These are phyloP conservation scores for Apiotrichum brassicae DNA, from an alignment of 1,284 basidiomycete genomes.

Conservation along the genomic window DNA sequence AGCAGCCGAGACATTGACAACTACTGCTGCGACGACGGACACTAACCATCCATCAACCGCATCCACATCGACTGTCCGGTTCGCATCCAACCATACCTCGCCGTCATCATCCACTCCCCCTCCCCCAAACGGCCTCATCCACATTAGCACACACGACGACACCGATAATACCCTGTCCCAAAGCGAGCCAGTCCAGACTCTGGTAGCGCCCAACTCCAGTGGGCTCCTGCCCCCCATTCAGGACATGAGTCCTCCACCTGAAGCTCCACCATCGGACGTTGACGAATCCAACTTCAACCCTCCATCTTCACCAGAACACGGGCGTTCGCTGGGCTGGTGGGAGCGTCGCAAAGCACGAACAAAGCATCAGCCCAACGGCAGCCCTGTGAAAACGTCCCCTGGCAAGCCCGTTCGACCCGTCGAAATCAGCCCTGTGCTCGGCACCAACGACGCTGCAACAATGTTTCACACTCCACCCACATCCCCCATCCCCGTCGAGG, in stretches of 20 bases:
- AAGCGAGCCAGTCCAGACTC: no score
- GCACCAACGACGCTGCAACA: background rate
- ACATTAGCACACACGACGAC: no score
- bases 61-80: background rate
- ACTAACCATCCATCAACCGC: no score
- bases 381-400: background rate
- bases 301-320: background rate
- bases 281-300: background rate
- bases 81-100: background rate
- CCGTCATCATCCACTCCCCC: background rate
- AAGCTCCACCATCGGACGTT: background rate
- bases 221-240: constrained; percentile 12
- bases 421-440: background rate
- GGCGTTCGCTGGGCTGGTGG: constrained; percentile 9
- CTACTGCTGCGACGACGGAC: no score
- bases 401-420: background rate
- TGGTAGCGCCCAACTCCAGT: constrained; percentile 12
- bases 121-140: background rate
- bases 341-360: constrained; percentile 9
- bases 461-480: constrained; percentile 1
- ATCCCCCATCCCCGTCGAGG: constrained; percentile 7
- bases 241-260: background rate
- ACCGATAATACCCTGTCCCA: no score
- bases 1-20: background rate
- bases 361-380: background rate